phyloP scores from a whole-genome alignment of 176 grass and related monocot genomes.

The Oryza nivara region DNA sequence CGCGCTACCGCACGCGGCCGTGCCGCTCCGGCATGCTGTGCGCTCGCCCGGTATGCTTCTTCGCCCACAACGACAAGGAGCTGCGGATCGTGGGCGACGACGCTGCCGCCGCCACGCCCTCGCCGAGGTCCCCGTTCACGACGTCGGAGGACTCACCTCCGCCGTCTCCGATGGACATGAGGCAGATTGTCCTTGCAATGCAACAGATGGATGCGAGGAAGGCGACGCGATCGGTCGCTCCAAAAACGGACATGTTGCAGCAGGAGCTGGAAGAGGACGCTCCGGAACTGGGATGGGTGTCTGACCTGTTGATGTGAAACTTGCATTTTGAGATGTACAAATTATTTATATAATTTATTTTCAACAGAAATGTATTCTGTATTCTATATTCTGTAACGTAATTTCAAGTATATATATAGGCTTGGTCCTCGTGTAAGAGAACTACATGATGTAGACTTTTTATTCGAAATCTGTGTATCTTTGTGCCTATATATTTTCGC shows the following conservation, averaged over 20 bases:
- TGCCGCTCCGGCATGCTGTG: constrained; percentile 57
- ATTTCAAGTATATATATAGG: too few relatives aligned
- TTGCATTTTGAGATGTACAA: too few relatives aligned
- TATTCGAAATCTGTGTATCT: too few relatives aligned
- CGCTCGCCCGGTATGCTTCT: constrained; percentile 80
- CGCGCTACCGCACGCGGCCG: constrained; percentile 70
- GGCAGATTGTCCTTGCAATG: constrained; percentile 49
- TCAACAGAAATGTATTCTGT: too few relatives aligned
- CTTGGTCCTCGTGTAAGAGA: too few relatives aligned
- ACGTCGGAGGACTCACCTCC: constrained; percentile 55
- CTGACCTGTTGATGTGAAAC: constrained; percentile 48
- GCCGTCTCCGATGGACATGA: constrained; percentile 51
- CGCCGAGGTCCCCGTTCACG: constrained; percentile 51
- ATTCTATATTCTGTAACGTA: too few relatives aligned
- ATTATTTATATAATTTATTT: too few relatives aligned
- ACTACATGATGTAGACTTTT: too few relatives aligned
- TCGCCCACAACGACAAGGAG: constrained; percentile 68
- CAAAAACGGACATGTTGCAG: neutral
- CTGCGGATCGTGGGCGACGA: constrained; percentile 35
- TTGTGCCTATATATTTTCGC: too few relatives aligned
- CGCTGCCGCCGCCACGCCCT: neutral
- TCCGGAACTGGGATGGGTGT: constrained; percentile 66
- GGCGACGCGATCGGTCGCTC: neutral
- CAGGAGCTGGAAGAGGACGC: constrained; percentile 29
- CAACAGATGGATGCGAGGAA: constrained; percentile 51